Base-by-base conservation (phyloP, 345 rosid genomes). In the Cardamine resedifolia region DNA sequence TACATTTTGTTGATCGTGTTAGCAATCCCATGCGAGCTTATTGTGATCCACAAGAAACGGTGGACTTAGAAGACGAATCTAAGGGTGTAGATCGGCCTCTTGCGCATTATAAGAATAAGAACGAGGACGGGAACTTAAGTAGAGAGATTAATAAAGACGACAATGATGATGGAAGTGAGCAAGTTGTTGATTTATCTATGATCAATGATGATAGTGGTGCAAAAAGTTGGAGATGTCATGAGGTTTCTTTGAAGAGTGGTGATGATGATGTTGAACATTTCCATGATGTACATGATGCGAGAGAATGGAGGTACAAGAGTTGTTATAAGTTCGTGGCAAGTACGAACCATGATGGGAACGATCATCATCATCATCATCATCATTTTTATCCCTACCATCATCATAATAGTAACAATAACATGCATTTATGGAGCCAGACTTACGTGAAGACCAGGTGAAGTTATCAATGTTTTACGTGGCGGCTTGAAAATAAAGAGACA, bases 391-490 rank as follows among this genome's bases (percentile, higher is more conserved):
- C 23, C 0, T 74, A 48, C 19, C 36, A 43, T 64, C 70, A 30
- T 30, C 27, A 55, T 44, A 15, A n/a, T 53, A 64, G 43, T 64
- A 53, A 53, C 28, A n/a, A 30, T 18, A 68, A 63, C 72, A 70
- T 87, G 65, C 82, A 79, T 39, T 77, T 76, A 58, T 88, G 92
- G 88, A 81, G 81, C 33, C 85, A 75, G 66, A 86, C 81, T 27
- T 91, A 84, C 30, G 94, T 89, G 76, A 72, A 87, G 64, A 91
- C 81, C 7, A 80, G 86, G 72, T 91, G 78, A 83, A 39, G 69
- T 8, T 58, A 75, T 18, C 27, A 27, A 50, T 39, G 71, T 63
- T 53, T 69, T 47, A 72, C 74, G 64, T 68, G 74, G 58, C 76
- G 60, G 33, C 28, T 39, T 61, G 69, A 18, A 41, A 33, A 36